Evolutionary conservation across 2,329 filamentous ascomycete genomes (phyloP), one percentile per base, ranked within the genome.

Genomic region (Penicillium sp.): DNA sequence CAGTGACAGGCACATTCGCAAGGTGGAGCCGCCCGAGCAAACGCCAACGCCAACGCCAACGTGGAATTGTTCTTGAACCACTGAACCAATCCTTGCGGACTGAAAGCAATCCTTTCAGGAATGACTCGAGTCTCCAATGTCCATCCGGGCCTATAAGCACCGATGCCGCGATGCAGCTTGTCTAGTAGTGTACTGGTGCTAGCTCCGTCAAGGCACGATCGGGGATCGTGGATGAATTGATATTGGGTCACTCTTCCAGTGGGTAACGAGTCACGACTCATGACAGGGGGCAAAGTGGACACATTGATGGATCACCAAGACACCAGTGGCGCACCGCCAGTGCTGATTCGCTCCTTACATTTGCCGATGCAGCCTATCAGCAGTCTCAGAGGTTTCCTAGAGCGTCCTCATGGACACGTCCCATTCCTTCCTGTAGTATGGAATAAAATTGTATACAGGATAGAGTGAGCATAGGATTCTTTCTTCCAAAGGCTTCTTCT

Each of bases 1-100:
- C 22, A 22, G 22, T 22, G 22, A 22, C 64, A 61, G 57, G 45
- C 38, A 39, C 52, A 55, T 50, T 7, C 38, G 15, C 28, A 49
- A 48, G 50, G 62, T 65, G 65, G 62, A 39, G 43, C 39, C 62
- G 52, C 59, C 57, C 54, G 34, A 63, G 55, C 54, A 58, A 43
- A 37, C 55, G 45, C 61, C 61, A 20, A 20, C 55, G 45, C 61
- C 61, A 20, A 20, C 20, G 20, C 20, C 20, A 59, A 17, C 50
- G 43, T 47, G 59, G 53, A 20, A 28, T 31, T 31, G 28, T 31
- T 31, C 28, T 31, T 31, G 28, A 31, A 8, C 28, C 28, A 31
- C 22, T 22, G 22, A 22, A 22, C 22, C 22, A 3, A 22, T 22
- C 22, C 3, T 22, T 6, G 28, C 28, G 28, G 28, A 31, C 28